These are phyloP conservation scores for Chrysanthemum lavandulifolium DNA, from an alignment of 129 eudicot genomes.

Conservation along the genomic window DNA sequence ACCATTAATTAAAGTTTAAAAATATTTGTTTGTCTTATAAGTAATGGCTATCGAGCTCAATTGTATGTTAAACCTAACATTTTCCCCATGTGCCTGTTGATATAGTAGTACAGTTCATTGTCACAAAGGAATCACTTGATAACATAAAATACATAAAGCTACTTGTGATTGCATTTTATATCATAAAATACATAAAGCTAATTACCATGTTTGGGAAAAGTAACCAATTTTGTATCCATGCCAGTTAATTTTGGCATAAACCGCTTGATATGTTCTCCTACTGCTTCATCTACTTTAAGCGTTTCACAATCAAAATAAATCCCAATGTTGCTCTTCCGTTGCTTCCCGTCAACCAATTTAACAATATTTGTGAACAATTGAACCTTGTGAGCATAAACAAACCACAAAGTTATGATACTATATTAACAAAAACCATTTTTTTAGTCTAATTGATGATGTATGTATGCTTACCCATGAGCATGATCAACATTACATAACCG, in stretches of 20 bases:
- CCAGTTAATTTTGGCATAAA: slow-evolving; percentile 91
- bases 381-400: not conserved
- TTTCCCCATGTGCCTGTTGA: no score
- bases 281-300: slow-evolving; percentile 88
- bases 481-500: slow-evolving; percentile 68
- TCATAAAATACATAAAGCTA: no score
- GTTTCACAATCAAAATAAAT: slow-evolving; percentile 86
- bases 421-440: not conserved
- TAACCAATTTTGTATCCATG: no score
- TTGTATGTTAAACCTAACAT: no score
- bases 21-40: no score
- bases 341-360: slow-evolving; percentile 60
- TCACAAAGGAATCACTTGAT: no score
- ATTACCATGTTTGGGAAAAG: no score
- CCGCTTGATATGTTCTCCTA: slow-evolving; percentile 80
- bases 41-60: no score
- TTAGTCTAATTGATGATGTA: not conserved
- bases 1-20: no score
- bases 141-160: no score
- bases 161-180: no score
- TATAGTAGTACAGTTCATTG: no score
- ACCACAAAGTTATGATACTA: not conserved
- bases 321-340: slow-evolving; percentile 48
- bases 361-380: slow-evolving; percentile 50
- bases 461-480: slow-evolving; percentile 81